phyloP scores from a whole-genome alignment of 495 filamentous ascomycete genomes.

The Bathelium albidoporum region DNA sequence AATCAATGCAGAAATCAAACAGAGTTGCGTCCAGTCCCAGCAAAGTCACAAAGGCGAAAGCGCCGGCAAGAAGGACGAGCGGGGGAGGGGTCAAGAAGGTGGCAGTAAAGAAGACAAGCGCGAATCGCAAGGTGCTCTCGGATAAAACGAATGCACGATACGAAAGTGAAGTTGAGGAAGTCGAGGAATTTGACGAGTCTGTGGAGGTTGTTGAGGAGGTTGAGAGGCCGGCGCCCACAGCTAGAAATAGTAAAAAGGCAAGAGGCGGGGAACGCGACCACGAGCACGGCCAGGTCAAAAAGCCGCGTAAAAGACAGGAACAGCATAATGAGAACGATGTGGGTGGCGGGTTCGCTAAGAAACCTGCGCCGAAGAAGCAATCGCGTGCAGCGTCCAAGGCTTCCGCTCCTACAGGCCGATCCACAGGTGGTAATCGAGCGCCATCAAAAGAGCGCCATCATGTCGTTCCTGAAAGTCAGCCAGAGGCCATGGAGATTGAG shows the following conservation, averaged over 20 bases:
- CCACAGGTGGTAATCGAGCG: slow-evolving; percentile 13
- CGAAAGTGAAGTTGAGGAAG: slow-evolving; percentile 44
- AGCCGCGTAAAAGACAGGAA: slow-evolving; percentile 20
- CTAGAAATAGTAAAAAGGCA: slow-evolving; percentile 14
- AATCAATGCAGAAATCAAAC: slow-evolving; percentile 1
- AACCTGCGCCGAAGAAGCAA: slow-evolving; percentile 12
- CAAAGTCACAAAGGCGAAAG: slow-evolving; percentile 20
- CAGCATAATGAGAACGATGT: slow-evolving; percentile 27
- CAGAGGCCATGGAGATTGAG: slow-evolving; percentile 34
- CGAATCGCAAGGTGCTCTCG: slow-evolving; percentile 36
- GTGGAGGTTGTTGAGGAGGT: slow-evolving; percentile 31
- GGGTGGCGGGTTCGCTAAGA: slow-evolving; percentile 20
- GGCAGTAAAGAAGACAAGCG: slow-evolving; percentile 26
- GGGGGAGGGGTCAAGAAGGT: slow-evolving; percentile 23
- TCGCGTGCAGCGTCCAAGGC: slow-evolving; percentile 17
- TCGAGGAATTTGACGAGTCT: slow-evolving; percentile 36
- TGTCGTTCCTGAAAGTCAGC: slow-evolving; percentile 39
- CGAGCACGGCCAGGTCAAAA: slow-evolving; percentile 16
- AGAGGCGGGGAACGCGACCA: slow-evolving; percentile 23
- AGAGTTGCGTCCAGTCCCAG: slow-evolving; percentile 5
- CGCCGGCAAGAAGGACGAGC: slow-evolving; percentile 21
- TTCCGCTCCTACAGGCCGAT: slow-evolving; percentile 9
- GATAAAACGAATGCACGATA: slow-evolving; percentile 41
- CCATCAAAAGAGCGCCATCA: slow-evolving; percentile 12
- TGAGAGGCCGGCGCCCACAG: slow-evolving; percentile 22